Evolutionary conservation across 2,329 filamentous ascomycete genomes (phyloP).

Genomic region (Trichoderma koningii): DNA sequence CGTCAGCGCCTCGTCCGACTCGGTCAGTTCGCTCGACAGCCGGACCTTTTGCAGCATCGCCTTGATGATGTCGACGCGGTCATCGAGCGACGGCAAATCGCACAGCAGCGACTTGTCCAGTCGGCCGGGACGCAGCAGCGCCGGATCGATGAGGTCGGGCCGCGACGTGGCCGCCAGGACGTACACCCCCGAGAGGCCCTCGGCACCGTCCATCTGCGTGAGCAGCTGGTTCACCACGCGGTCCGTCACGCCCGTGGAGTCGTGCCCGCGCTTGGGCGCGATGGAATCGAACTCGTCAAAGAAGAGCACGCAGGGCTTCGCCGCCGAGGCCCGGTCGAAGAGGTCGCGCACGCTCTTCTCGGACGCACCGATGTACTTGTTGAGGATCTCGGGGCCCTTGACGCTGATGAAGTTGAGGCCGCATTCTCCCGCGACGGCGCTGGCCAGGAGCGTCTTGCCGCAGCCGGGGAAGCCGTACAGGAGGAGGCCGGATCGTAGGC

Average conservation of each 20-base stretch:
- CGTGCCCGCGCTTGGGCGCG: constrained; percentile 93
- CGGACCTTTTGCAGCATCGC: constrained; percentile 82
- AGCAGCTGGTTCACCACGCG: constrained; percentile 97
- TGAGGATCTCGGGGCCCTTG: constrained; percentile 96
- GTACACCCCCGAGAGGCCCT: constrained; percentile 92
- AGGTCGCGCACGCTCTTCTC: constrained; percentile 95
- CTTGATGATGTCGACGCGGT: constrained; percentile 83
- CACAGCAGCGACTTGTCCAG: constrained; percentile 92
- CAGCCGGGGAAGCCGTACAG: constrained; percentile 95
- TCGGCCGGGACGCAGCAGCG: constrained; percentile 84
- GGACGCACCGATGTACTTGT: constrained; percentile 98
- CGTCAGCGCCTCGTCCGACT: constrained; percentile 57
- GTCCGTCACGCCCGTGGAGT: constrained; percentile 97
- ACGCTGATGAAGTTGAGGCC: constrained; percentile 98
- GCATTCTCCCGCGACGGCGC: constrained; percentile 95
- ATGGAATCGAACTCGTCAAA: constrained; percentile 99
- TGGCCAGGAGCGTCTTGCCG: constrained; percentile 93
- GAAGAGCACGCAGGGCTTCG: constrained; percentile 91
- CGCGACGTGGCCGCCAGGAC: constrained; percentile 92
- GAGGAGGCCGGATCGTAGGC: constrained; percentile 88
- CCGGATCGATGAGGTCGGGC: constrained; percentile 94
- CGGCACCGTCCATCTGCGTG: constrained; percentile 98
- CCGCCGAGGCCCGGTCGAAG: constrained; percentile 88
- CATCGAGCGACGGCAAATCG: constrained; percentile 77
- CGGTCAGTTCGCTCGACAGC: constrained; percentile 66